Base-by-base conservation (phyloP, 495 filamentous ascomycete genomes). In the Trichoderma reesei region DNA sequence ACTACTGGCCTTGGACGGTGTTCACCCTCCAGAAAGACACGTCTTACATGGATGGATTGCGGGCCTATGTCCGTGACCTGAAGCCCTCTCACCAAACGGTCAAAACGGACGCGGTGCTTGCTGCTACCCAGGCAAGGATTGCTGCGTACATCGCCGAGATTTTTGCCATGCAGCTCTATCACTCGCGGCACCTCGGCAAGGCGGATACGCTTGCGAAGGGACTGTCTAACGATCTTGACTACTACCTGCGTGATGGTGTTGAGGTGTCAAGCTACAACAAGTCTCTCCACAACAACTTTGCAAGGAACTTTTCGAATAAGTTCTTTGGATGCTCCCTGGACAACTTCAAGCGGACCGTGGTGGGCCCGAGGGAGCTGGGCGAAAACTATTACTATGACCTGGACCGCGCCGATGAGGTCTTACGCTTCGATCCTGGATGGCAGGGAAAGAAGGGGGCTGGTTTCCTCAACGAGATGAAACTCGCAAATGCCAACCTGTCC, bases 1-100 rank as follows among this genome's bases (percentile, higher is more conserved):
- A 96, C 73, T 87, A 88, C 68, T 97, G 91, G 92, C 89, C 90
- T 10, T 93, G 94, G 88, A 89, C 90, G 8, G 91, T 92, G 63
- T 84, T 87, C 39, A 83, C 87, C 39, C 73, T 96, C 20, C 85
- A 86, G 60, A 86, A 86, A 63, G 90, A 97, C 70, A 74, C 81
- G 34, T 76, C 75, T 7, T 96, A 96, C 67, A 80, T 97, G 59
- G 75, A 76, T 14, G 78, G 82, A 63, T 81, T 96, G 33, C 82
- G 88, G 13, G 80, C 80, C 33, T 90, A 88, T 70, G 83, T 91
- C 34, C 85, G 85, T 20, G 81, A 82, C 41, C 70, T 93, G 60
- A 79, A 76, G 41, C 67, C 83, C 72, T 69, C 82, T 69, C 67
- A 82, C 62, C 59, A 75, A 48, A 75, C 76, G 46, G 66, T 73